Evolutionary conservation across 345 rosid genomes (phyloP), one percentile per base, ranked within the genome.

Genomic region (Bruguiera parviflora): DNA sequence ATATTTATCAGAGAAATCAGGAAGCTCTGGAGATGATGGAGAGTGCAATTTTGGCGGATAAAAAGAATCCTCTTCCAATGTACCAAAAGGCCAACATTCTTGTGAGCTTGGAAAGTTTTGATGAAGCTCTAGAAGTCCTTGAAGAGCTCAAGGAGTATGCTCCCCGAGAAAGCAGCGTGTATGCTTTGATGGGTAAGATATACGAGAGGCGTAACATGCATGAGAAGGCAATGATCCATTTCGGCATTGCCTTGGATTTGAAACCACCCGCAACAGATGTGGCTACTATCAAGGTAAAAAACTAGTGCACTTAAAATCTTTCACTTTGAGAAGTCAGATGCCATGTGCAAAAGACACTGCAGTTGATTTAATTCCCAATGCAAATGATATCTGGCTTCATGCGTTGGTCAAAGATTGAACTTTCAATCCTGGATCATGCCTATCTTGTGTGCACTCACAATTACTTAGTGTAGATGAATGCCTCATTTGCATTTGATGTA

Each of bases 21-120:
- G 97, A 92, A 83, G 97, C 96, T 77, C 55, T 95, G 71, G 91
- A 80, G 79, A 84, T 92, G 84, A 90, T 95, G 98, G 96, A 95
- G 80, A 80, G 79, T 71, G 97, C 99, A 31, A 87, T 95, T 71
- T 67, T 84, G 76, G 96, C 99, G 8, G 99, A 95, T 69, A 84
- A 83, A 74, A 95, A 92, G 73, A 95, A 92, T 67, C 98, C 99
- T 70, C 96, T 92, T 79, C 98, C 99, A 33, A 90, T 90, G 96
- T 95, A 95, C 78, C 94, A 95, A 77, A 95, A 95, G 85, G 98
- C 98, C 57, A 90, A 83, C 75, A 86, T 92, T 52, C 92, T 92
- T 15, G 83, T 87, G 70, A 82, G 89, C 79, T 70, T 92, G 82
- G 92, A 85, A 79, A 83, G 77, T 59, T 84, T 86, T 75, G 92